Evolutionary conservation across 768 basidiomycete species (phyloP), one percentile per base, ranked within the genome.

Genomic region (Serpula lacrymans): DNA sequence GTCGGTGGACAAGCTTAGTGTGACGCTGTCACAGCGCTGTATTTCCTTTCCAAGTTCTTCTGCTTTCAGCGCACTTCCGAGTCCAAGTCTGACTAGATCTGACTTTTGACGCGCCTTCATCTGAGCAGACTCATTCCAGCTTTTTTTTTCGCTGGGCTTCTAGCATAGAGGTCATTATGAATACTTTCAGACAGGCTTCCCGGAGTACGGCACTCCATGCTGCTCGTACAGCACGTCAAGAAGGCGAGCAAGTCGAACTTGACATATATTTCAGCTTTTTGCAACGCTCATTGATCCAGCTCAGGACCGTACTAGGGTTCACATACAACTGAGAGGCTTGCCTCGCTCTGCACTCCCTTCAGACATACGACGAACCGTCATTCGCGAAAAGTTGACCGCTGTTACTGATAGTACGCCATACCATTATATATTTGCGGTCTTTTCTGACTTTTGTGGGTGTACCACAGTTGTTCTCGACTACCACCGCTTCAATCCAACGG

Each of bases 381-480:
- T 52, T 27, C 66, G 66, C 37, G 63, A 64, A 20, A 64, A 64
- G 23, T 55, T 77, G 16, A 58, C 69, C 27, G 78, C 72, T 23
- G 64, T 81, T 22, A 57, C 66, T 6, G 63, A 78, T 38, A 51
- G 60, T 64, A 38, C 47, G 55, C 22, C 4, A 36, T 14, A 8
- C 11, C 27, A 12, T 18, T 8, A 33, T 39, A 22, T 13, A 39
- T 26, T 39, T 32, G 9, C 7, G 13, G 39, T 22, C 14, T 17
- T 4, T 17, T 21, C 26, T 17, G 13, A 24, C 21, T 40, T 12
- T 6, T 12, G 30, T 14, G n/a, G 26, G 22, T 9, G 5, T 25
- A 9, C n/a, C 13, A 13, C 46, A 87, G 85, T 81, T 18, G 65
- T 72, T 14, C 52, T 86, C 21, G 67, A 80, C 38, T 85, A 89